These are phyloP conservation scores for Syzygium syzygioides DNA, from an alignment of 441 rosid genomes.

Conservation along the genomic window DNA sequence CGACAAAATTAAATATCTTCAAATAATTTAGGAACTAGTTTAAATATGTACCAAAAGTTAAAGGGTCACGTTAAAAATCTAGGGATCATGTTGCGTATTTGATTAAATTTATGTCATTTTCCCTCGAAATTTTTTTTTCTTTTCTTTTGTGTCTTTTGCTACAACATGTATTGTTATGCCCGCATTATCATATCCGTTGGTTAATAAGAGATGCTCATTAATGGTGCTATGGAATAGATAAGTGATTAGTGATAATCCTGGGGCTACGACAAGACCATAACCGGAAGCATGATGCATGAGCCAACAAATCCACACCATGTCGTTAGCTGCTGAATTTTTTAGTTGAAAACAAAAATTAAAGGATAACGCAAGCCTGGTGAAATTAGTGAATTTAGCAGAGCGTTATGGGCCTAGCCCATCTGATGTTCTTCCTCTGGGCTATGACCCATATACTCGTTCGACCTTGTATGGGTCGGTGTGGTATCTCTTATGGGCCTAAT, in stretches of 20 bases:
- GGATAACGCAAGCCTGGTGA: background rate
- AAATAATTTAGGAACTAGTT: rapidly evolving
- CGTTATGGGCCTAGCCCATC: background rate
- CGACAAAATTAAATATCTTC: no score
- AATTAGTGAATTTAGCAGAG: background rate
- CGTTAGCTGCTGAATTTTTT: background rate
- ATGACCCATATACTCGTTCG: background rate
- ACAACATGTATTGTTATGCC: background rate
- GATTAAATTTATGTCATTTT: no score
- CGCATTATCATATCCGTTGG: background rate
- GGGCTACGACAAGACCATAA: background rate
- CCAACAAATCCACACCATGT: background rate
- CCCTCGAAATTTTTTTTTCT: background rate
- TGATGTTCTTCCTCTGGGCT: background rate
- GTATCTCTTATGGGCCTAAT: background rate
- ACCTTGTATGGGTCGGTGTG: background rate
- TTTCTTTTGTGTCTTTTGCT: background rate
- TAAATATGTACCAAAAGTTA: no score
- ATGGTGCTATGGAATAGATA: background rate
- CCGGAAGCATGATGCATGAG: background rate
- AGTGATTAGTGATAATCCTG: background rate
- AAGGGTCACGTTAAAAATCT: rapidly evolving
- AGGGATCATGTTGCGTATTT: no score
- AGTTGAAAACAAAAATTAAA: background rate
- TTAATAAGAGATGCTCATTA: background rate